Evolutionary conservation across 1,284 basidiomycete species (phyloP).

Genomic region (Rhodotorula mucilaginosa): DNA sequence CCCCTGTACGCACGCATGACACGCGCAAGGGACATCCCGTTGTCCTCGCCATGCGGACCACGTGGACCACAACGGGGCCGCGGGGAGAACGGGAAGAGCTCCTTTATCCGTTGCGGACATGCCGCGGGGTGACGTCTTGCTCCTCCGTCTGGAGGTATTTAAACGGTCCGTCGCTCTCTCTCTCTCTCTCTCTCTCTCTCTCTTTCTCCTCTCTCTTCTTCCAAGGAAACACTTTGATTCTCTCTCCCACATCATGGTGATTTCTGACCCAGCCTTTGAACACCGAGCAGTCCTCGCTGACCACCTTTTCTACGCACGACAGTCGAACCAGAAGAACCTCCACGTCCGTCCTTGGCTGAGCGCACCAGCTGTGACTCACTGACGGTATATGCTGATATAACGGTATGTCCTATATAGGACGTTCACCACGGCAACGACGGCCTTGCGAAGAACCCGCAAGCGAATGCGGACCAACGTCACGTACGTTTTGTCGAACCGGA

Average conservation of each 20-base stretch:
- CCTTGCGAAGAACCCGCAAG: neutral
- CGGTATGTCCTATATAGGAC: neutral
- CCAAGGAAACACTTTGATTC: neutral
- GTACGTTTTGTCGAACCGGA: neutral
- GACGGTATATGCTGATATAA: neutral
- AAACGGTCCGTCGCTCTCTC: neutral
- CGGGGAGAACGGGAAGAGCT: too few species aligned
- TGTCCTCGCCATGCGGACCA: too few species aligned
- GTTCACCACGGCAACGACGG: slow-evolving; percentile 10
- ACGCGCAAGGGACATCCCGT: too few species aligned
- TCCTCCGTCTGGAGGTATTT: too few species aligned
- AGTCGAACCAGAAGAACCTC: neutral
- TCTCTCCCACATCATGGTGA: neutral
- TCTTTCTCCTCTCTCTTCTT: neutral
- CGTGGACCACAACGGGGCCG: too few species aligned
- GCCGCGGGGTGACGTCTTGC: too few species aligned
- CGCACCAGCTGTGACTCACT: neutral
- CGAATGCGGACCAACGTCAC: neutral
- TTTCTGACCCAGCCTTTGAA: neutral
- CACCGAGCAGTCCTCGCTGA: neutral
- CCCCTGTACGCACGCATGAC: too few species aligned
- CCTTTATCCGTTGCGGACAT: too few species aligned
- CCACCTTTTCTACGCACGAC: too few species aligned
- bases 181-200: too few species aligned
- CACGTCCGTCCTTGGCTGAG: neutral